Conservation (phyloP, 1,284 basidiomycete species). For the Rhodotorula sp. region DNA sequence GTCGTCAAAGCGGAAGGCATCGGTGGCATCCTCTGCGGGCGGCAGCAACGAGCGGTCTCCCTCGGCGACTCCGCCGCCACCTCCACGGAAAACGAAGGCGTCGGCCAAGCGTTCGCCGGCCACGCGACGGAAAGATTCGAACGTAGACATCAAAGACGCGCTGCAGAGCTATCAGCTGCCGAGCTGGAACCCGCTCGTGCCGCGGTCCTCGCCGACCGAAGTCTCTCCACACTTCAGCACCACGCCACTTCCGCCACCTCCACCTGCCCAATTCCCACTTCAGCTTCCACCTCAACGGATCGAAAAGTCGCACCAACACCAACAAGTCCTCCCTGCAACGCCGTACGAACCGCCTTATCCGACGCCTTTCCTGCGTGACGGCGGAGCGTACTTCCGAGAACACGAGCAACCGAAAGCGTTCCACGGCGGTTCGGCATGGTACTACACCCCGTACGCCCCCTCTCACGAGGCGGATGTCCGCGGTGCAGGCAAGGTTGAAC, state of each 20-base stretch:
- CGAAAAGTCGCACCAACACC: too few species aligned
- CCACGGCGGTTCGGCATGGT: not conserved
- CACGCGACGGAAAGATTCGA: conserved; percentile 2
- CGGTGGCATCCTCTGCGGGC: not conserved
- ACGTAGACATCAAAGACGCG: not conserved
- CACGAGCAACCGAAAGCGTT: not conserved
- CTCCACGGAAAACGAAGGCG: conserved; percentile 1
- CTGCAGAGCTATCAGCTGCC: conserved; percentile 18
- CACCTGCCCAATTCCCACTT: too few species aligned
- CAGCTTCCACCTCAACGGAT: not conserved
- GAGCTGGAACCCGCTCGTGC: conserved; percentile 9
- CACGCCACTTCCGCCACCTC: too few species aligned
- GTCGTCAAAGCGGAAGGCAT: conserved; percentile 6
- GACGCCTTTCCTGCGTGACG: not conserved
- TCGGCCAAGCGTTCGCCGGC: conserved; percentile 1
- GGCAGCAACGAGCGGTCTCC: not conserved
- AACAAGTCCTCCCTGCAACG: not conserved
- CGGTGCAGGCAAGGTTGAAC: not conserved
- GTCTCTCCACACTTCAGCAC: not conserved
- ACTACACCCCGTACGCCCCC: conserved; percentile 3
- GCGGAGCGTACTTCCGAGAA: not conserved
- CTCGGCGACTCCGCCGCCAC: conserved; percentile 2
- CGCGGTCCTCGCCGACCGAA: not conserved
- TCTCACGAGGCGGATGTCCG: not conserved
- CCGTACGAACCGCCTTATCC: conserved; percentile 3